Conservation (phyloP, 768 basidiomycete species). For the Agaricus subrufescens region DNA sequence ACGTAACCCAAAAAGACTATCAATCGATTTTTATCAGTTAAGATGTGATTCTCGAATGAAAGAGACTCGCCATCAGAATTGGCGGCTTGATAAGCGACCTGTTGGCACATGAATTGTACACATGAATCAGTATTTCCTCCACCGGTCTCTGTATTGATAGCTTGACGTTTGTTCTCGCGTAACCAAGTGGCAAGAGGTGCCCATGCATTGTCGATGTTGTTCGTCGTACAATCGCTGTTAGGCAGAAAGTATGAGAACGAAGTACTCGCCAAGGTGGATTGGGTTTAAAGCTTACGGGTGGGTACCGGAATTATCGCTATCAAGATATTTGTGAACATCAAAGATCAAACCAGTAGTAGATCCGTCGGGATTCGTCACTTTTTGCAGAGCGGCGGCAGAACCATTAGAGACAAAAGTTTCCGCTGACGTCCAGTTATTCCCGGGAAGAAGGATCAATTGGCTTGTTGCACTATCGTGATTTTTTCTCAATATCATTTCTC, state of each 20-base stretch:
- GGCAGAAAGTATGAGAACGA: not conserved
- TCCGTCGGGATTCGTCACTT: slow-evolving; percentile 42
- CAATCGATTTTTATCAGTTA: not conserved
- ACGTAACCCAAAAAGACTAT: slow-evolving; percentile 49
- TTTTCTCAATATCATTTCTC: not conserved
- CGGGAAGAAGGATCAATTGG: slow-evolving; percentile 56
- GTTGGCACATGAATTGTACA: slow-evolving; percentile 37
- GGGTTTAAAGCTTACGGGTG: slow-evolving; percentile 15
- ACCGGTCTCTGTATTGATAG: slow-evolving; percentile 58
- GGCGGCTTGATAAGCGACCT: slow-evolving; percentile 39
- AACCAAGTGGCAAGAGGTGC: slow-evolving; percentile 44
- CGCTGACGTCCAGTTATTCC: slow-evolving; percentile 54
- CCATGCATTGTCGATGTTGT: slow-evolving; percentile 47
- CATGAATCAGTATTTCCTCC: slow-evolving; percentile 50
- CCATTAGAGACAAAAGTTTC: slow-evolving; percentile 45
- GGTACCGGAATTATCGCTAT: slow-evolving; percentile 40
- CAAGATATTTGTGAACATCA: slow-evolving; percentile 63
- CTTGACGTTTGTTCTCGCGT: slow-evolving; percentile 43
- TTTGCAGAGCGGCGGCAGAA: slow-evolving; percentile 42
- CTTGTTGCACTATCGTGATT: slow-evolving; percentile 36
- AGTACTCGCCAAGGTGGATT: not conserved
- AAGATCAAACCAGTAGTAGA: slow-evolving; percentile 42
- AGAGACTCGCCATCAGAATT: slow-evolving; percentile 40
- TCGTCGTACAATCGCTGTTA: slow-evolving; percentile 42
- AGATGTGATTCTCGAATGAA: not conserved